Percentiles rank a stretch among this genome's conserved stretches.
phyloP scores from a whole-genome alignment of 2,329 filamentous ascomycete genomes.

The Pseudogymnoascus sp. region DNA sequence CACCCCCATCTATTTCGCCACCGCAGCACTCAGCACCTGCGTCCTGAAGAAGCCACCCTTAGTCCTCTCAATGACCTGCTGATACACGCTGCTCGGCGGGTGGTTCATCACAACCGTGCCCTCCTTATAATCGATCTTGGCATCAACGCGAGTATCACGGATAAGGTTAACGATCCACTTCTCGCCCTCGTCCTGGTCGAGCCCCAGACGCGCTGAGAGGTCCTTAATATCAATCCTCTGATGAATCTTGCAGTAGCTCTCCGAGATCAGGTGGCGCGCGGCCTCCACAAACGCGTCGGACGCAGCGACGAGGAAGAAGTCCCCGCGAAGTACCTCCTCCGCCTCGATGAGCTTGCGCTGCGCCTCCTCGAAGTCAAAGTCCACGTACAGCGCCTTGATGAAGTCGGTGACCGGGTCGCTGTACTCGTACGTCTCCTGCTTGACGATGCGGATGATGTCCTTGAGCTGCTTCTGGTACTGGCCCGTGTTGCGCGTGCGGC shows the following conservation, averaged over 20 bases:
- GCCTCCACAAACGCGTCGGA: conserved; percentile 89
- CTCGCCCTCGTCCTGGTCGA: conserved; percentile 92
- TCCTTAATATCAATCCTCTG: conserved; percentile 98
- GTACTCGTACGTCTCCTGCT: conserved; percentile 98
- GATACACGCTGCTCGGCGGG: conserved; percentile 95
- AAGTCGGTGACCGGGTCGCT: conserved; percentile 93
- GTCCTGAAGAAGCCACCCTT: conserved; percentile 99
- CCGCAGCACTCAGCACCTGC: conserved; percentile 67
- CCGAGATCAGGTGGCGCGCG: conserved; percentile 92
- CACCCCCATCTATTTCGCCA: conserved; percentile 29
- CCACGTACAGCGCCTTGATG: conserved; percentile 88
- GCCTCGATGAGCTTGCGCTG: conserved; percentile 80
- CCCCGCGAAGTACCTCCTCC: conserved; percentile 82
- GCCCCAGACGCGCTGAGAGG: conserved; percentile 81
- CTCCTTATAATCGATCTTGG: conserved; percentile 99
- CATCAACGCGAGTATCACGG: conserved; percentile 91
- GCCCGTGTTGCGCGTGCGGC: conserved; percentile 70
- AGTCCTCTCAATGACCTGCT: conserved; percentile 98
- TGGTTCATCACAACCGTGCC: conserved; percentile 99
- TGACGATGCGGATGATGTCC: conserved; percentile 89
- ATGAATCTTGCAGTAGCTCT: conserved; percentile 99
- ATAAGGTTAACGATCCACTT: conserved; percentile 99
- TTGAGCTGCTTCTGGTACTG: conserved; percentile 98
- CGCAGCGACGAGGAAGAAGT: conserved; percentile 88
- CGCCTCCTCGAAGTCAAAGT: conserved; percentile 96